Conservation (phyloP, 176 grass and related monocot species). For the Triticum monococcum region DNA sequence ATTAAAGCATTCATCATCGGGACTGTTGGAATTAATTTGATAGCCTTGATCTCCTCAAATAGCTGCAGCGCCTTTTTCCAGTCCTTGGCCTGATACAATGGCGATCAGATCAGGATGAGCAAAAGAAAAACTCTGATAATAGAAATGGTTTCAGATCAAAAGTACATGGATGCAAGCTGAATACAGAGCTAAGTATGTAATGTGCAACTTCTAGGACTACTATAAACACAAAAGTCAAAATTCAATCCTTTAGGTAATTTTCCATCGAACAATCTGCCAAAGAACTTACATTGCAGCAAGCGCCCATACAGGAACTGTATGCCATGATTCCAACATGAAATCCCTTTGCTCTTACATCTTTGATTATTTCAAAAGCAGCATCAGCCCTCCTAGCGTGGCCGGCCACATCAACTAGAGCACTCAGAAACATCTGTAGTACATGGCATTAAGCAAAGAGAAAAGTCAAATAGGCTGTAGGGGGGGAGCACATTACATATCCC, state of each 20-base stretch:
- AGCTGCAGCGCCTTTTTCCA: conserved; percentile 86
- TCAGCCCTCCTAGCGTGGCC: conserved; percentile 86
- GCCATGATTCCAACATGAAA: conserved; percentile 68
- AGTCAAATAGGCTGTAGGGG: conserved; percentile 21
- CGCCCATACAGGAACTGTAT: conserved; percentile 96
- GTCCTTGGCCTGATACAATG: conserved; percentile 69
- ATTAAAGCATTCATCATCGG: conserved; percentile 95
- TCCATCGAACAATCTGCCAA: conserved; percentile 12
- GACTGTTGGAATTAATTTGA: conserved; percentile 73
- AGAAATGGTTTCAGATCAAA: neutral
- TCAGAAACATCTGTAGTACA: conserved; percentile 91
- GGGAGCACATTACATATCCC: neutral
- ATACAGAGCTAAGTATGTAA: conserved; percentile 2
- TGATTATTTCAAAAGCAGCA: conserved; percentile 86
- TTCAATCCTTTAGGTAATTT: conserved; percentile 1
- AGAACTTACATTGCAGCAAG: conserved; percentile 93
- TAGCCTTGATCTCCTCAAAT: conserved; percentile 80
- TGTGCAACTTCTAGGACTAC: conserved; percentile 19
- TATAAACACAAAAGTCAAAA: neutral
- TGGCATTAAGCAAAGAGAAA: conserved; percentile 29
- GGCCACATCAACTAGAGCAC: conserved; percentile 91
- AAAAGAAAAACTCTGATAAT: conserved; percentile 14
- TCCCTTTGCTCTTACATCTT: conserved; percentile 82
- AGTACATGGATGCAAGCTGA: neutral
- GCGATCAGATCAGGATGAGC: conserved; percentile 19